Evolutionary conservation across 768 basidiomycete species (phyloP).

Genomic region (Tricholoma sp.): DNA sequence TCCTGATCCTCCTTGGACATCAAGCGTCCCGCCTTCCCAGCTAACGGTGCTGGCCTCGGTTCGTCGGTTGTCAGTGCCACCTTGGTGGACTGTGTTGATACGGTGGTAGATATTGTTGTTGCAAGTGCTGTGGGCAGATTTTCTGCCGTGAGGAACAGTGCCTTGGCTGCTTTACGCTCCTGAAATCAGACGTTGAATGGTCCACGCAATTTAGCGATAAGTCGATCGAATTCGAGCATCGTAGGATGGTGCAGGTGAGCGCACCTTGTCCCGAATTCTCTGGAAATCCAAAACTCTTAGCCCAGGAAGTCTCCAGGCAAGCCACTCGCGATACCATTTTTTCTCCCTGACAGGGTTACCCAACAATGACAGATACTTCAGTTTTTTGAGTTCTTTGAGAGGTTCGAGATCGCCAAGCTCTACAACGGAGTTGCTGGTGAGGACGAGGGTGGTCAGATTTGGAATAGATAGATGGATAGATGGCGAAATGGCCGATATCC

Average conservation of each 20-base stretch:
- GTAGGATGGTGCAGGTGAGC: conserved; percentile 37
- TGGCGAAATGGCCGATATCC: conserved; percentile 76
- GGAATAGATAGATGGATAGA: conserved; percentile 81
- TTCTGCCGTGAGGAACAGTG: conserved; percentile 78
- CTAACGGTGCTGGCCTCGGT: conserved; percentile 52
- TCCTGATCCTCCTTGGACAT: conserved; percentile 92
- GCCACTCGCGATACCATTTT: conserved; percentile 97
- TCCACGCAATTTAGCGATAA: conserved; percentile 16
- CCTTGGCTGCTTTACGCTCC: conserved; percentile 75
- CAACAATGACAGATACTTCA: conserved; percentile 72
- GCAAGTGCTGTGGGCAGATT: conserved; percentile 76
- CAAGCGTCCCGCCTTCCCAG: conserved; percentile 74
- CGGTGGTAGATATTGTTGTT: conserved; percentile 68
- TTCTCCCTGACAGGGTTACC: conserved; percentile 86
- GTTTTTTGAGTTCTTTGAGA: conserved; percentile 65
- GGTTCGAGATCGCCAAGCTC: conserved; percentile 87
- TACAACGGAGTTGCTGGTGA: conserved; percentile 76
- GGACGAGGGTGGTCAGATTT: conserved; percentile 76
- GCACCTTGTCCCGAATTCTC: conserved; percentile 91
- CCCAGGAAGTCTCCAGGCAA: conserved; percentile 81
- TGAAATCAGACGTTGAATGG: conserved; percentile 27
- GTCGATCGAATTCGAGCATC: conserved; percentile 20
- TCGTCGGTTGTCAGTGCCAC: conserved; percentile 66
- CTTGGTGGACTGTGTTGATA: conserved; percentile 65
- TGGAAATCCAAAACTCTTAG: conserved; percentile 94